Conservation (phyloP, 768 basidiomycete genomes). For the Melanogaster broomeanus region DNA sequence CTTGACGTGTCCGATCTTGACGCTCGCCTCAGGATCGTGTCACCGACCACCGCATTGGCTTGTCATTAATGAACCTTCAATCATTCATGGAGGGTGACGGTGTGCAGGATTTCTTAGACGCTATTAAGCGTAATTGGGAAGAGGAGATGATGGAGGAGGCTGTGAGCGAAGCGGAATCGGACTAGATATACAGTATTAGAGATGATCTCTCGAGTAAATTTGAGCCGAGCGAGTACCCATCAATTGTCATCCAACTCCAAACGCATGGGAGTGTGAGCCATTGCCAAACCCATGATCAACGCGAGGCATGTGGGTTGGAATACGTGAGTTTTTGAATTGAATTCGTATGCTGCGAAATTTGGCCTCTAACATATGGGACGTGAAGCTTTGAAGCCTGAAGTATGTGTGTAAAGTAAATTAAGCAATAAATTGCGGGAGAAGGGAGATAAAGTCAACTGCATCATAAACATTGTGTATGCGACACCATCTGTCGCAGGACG, state of each 20-base stretch:
- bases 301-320: too few relatives aligned
- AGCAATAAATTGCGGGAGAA: neutral
- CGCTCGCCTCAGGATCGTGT: slow-evolving; percentile 67
- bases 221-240: too few relatives aligned
- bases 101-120: slow-evolving; percentile 57
- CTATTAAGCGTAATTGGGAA: slow-evolving; percentile 56
- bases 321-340: too few relatives aligned
- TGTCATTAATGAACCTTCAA: slow-evolving; percentile 68
- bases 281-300: too few relatives aligned
- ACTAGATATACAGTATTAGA: slow-evolving; percentile 8
- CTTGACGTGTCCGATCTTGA: neutral
- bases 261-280: too few relatives aligned
- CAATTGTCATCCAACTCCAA: too few relatives aligned
- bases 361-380: too few relatives aligned
- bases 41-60: slow-evolving; percentile 87
- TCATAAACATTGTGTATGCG: too few relatives aligned
- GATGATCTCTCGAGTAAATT: too few relatives aligned
- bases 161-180: slow-evolving; percentile 27
- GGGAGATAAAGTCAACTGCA: too few relatives aligned
- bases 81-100: slow-evolving; percentile 70
- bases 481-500: neutral
- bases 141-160: slow-evolving; percentile 57
- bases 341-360: too few relatives aligned
- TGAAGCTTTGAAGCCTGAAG: neutral
- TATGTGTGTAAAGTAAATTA: neutral